phyloP scores from a whole-genome alignment of 495 filamentous ascomycete genomes.

The Hypoxylon intermedium region DNA sequence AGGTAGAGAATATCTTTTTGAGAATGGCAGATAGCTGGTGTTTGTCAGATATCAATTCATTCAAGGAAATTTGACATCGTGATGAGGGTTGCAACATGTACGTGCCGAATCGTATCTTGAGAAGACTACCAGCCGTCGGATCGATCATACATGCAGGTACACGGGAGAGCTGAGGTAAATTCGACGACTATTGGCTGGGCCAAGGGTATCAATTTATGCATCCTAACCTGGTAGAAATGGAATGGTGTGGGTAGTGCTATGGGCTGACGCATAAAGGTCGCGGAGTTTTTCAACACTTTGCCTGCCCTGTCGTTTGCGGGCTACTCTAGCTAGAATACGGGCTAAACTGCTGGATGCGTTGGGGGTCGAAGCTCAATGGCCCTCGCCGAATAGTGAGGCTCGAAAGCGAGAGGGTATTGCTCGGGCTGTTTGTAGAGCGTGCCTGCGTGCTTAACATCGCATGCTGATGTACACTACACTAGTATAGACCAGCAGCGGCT shows the following conservation, averaged over 20 bases:
- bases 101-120: conserved; percentile 11
- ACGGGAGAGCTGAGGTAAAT: conserved; percentile 1
- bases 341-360: conserved; percentile 2
- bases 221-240: no score
- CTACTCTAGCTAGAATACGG: neutral
- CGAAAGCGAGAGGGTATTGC: neutral
- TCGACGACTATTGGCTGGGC: conserved; percentile 13
- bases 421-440: no score
- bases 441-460: no score
- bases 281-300: conserved; percentile 18
- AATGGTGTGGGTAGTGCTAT: neutral
- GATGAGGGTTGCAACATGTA: conserved; percentile 7
- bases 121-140: conserved; percentile 3
- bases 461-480: no score
- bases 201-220: conserved; percentile 11
- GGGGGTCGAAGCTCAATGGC: no score
- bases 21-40: neutral
- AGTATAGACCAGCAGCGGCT: no score
- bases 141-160: conserved; percentile 29
- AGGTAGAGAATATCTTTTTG: neutral
- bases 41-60: conserved; percentile 10
- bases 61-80: neutral
- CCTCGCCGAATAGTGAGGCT: neutral
- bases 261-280: conserved; percentile 21
- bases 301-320: neutral